phyloP scores from a whole-genome alignment of 306 rosid genomes.

The Quercus mongolica region DNA sequence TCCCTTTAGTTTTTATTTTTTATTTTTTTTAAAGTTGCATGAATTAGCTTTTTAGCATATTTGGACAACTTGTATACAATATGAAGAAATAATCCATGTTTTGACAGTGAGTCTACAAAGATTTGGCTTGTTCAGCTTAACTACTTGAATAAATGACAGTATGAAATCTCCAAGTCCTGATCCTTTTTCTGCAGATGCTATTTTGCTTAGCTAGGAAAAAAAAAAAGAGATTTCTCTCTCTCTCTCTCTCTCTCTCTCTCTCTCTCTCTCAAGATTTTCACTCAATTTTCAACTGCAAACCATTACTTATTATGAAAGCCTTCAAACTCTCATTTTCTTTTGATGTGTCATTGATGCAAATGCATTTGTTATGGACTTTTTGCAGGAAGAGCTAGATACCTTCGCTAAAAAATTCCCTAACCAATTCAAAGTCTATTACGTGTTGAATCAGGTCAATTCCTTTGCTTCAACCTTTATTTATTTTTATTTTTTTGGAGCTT shows the following conservation, averaged over 20 bases:
- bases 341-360: neutral
- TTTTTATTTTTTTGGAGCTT: neutral
- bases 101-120: too few relatives aligned
- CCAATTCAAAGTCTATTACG: constrained; percentile 39
- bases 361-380: neutral
- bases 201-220: too few relatives aligned
- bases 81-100: too few relatives aligned
- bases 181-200: too few relatives aligned
- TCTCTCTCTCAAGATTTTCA: neutral
- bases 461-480: neutral
- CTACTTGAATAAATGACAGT: too few relatives aligned
- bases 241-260: neutral
- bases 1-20: too few relatives aligned
- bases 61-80: too few relatives aligned
- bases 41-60: too few relatives aligned
- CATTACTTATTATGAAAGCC: neutral
- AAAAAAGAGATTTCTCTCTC: too few relatives aligned
- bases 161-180: too few relatives aligned
- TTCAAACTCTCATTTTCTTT: neutral
- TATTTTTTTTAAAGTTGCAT: too few relatives aligned
- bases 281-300: neutral
- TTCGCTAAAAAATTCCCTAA: constrained; percentile 24
- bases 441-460: constrained; percentile 40
- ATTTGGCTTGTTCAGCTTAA: too few relatives aligned
- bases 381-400: constrained; percentile 46